Evolutionary conservation across 2,329 filamentous ascomycete species (phyloP).

Genomic region (Byssochlamys sp.): DNA sequence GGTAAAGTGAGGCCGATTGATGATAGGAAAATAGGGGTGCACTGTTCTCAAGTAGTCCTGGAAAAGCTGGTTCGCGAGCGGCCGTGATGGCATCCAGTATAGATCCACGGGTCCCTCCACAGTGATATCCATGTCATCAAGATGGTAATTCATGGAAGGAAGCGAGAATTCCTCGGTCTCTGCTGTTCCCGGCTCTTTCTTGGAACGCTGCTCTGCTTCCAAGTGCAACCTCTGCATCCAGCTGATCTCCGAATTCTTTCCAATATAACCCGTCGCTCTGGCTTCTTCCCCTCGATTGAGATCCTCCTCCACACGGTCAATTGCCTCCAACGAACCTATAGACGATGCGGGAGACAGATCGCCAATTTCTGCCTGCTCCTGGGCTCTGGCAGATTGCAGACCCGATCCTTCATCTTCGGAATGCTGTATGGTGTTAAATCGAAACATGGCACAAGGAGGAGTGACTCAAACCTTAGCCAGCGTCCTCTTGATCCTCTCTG

Average conservation of each 20-base stretch:
- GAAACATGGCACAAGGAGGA: neutral
- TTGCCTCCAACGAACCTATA: constrained; percentile 35
- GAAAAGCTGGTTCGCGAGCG: constrained; percentile 33
- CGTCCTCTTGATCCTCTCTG: constrained; percentile 25
- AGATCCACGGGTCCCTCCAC: constrained; percentile 31
- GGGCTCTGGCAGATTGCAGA: neutral
- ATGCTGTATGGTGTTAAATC: constrained; percentile 12
- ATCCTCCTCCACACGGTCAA: constrained; percentile 39
- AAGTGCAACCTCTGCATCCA: constrained; percentile 36
- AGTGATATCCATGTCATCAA: constrained; percentile 36
- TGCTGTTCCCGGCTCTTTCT: constrained; percentile 17
- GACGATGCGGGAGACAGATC: constrained; percentile 22
- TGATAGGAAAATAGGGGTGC: constrained; percentile 37
- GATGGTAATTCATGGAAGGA: constrained; percentile 30
- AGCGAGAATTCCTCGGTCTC: constrained; percentile 23
- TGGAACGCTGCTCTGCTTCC: constrained; percentile 27
- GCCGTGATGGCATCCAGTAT: constrained; percentile 33
- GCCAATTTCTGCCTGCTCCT: constrained; percentile 15
- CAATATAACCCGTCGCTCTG: constrained; percentile 34
- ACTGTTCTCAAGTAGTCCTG: constrained; percentile 34
- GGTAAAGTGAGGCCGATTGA: constrained; percentile 32
- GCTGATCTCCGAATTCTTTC: constrained; percentile 38
- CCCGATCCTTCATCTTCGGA: constrained; percentile 7
- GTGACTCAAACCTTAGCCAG: constrained; percentile 27
- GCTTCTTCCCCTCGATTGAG: constrained; percentile 28